Evolutionary conservation across 176 grass and related monocot genomes (phyloP).

Genomic region (Musa schizocarpa): DNA sequence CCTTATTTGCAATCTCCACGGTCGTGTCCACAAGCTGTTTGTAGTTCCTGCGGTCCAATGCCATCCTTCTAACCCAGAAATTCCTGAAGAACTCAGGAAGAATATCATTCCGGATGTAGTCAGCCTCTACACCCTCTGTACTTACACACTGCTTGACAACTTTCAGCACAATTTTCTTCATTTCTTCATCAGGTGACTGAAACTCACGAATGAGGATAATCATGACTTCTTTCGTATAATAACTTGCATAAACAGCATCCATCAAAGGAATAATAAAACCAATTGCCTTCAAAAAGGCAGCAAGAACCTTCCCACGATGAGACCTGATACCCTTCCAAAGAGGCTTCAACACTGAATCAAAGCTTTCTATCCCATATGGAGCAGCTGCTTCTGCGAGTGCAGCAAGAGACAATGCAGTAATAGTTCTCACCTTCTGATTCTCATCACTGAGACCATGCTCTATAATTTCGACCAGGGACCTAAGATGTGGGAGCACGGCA

Average conservation of each 20-base stretch:
- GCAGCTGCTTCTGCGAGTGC: constrained; percentile 87
- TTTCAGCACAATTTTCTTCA: constrained; percentile 98
- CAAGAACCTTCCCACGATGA: constrained; percentile 89
- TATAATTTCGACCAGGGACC: constrained; percentile 91
- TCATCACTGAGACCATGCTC: constrained; percentile 88
- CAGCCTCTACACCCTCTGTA: constrained; percentile 93
- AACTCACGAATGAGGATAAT: constrained; percentile 85
- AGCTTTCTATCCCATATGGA: constrained; percentile 96
- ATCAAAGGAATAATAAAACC: constrained; percentile 98
- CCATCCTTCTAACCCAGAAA: constrained; percentile 96
- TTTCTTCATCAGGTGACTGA: constrained; percentile 97
- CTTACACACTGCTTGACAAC: constrained; percentile 97
- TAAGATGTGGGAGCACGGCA: constrained; percentile 83
- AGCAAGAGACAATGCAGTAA: constrained; percentile 89
- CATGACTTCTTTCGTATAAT: constrained; percentile 98
- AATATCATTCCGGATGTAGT: constrained; percentile 77
- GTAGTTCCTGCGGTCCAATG: constrained; percentile 93
- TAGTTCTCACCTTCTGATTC: constrained; percentile 93
- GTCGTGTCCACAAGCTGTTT: constrained; percentile 98
- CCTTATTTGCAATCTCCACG: constrained; percentile 94
- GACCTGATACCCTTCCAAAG: constrained; percentile 94
- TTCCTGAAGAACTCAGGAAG: constrained; percentile 87
- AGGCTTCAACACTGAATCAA: constrained; percentile 89
- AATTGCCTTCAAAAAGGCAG: constrained; percentile 93
- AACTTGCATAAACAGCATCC: constrained; percentile 95